Evolutionary conservation across 2,329 filamentous ascomycete species (phyloP).

Genomic region (Tolypocladium paradoxum): DNA sequence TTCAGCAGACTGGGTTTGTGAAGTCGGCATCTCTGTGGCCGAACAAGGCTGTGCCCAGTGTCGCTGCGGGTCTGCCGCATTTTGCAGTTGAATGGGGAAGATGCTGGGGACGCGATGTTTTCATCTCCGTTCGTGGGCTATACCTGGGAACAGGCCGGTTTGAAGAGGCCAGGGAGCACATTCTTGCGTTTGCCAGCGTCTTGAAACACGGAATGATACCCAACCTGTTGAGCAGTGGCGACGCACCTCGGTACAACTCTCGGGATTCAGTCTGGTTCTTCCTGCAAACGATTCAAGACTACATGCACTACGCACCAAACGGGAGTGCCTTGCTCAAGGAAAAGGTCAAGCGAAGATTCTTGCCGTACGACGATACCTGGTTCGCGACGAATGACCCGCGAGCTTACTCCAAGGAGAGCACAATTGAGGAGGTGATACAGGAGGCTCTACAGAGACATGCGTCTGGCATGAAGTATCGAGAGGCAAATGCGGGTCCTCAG

Average conservation of each 20-base stretch:
- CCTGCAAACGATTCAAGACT: constrained; percentile 91
- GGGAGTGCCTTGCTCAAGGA: constrained; percentile 64
- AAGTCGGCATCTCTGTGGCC: constrained; percentile 89
- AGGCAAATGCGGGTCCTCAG: constrained; percentile 82
- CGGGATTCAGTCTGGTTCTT: constrained; percentile 98
- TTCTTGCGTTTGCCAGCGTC: constrained; percentile 87
- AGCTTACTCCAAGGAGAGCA: constrained; percentile 76
- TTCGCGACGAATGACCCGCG: constrained; percentile 71
- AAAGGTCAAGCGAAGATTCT: constrained; percentile 71
- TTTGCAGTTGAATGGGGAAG: constrained; percentile 90
- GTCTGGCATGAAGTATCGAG: constrained; percentile 78
- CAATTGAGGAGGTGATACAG: constrained; percentile 81
- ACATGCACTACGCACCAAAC: constrained; percentile 68
- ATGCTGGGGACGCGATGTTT: constrained; percentile 95
- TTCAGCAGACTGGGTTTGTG: constrained; percentile 82
- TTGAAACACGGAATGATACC: constrained; percentile 98
- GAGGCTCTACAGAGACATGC: constrained; percentile 91
- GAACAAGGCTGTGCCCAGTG: constrained; percentile 67
- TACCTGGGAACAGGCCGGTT: constrained; percentile 83
- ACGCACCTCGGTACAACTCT: constrained; percentile 84
- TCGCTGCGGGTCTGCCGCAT: constrained; percentile 88
- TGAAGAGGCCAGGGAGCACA: constrained; percentile 84
- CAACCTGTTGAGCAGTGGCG: constrained; percentile 80
- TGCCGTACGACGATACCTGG: constrained; percentile 94
- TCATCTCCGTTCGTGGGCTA: constrained; percentile 89